phyloP scores from a whole-genome alignment of 108 stramenopile genomes.

The Conticribra weissflogii region DNA sequence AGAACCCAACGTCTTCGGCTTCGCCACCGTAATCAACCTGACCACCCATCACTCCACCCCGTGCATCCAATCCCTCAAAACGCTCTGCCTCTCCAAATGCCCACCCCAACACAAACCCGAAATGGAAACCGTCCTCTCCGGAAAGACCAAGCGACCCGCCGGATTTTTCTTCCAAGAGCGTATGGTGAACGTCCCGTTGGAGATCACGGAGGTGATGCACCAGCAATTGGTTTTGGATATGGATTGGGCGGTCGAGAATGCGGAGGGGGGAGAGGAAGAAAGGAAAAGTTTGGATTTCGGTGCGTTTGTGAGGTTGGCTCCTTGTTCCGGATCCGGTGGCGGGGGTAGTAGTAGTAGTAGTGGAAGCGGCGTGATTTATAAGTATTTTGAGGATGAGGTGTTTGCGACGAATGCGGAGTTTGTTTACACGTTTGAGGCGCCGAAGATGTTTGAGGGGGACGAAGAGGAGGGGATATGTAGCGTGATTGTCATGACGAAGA shows the following conservation, averaged over 20 bases:
- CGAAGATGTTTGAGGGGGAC: conserved; percentile 63
- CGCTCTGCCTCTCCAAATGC: conserved; percentile 61
- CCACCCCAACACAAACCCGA: conserved; percentile 68
- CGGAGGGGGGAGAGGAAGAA: conserved; percentile 63
- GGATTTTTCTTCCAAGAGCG: conserved; percentile 85
- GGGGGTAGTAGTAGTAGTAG: conserved; percentile 7
- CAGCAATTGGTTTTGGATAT: conserved; percentile 82
- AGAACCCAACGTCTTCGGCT: conserved; percentile 68
- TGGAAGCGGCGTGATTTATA: conserved; percentile 53
- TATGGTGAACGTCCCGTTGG: conserved; percentile 85
- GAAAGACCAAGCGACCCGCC: conserved; percentile 80
- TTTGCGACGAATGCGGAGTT: conserved; percentile 81
- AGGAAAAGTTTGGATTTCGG: conserved; percentile 83
- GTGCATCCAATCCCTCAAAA: conserved; percentile 65
- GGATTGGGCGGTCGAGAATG: conserved; percentile 82
- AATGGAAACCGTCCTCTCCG: conserved; percentile 72
- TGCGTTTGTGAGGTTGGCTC: conserved; percentile 79
- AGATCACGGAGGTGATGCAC: conserved; percentile 79
- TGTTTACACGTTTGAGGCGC: conserved; percentile 65
- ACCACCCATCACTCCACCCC: conserved; percentile 60
- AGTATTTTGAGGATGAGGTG: conserved; percentile 87
- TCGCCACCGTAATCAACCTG: conserved; percentile 81
- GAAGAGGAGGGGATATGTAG: conserved; percentile 53
- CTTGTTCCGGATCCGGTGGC: too few species aligned
- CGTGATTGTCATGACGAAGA: conserved; percentile 83